These are phyloP conservation scores for Vanilla planifolia DNA, from an alignment of 106 monocot genomes.

Conservation along the genomic window DNA sequence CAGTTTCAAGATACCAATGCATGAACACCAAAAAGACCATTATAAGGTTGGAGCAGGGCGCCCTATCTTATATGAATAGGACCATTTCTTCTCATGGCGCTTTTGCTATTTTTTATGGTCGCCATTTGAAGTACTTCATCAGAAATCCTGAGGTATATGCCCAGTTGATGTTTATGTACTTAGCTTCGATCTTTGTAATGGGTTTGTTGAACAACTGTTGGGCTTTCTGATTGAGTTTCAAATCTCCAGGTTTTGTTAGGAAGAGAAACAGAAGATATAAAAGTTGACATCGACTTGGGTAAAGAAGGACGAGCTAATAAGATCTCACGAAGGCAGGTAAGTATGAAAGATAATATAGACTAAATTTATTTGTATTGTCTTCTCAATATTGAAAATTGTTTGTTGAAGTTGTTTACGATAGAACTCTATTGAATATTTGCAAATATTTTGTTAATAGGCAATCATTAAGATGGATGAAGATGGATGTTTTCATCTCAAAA, in stretches of 20 bases:
- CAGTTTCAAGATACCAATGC: conserved; percentile 65
- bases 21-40: conserved; percentile 58
- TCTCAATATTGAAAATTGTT: too few species aligned
- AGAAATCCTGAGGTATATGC: conserved; percentile 79
- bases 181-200: too few species aligned
- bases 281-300: conserved; percentile 90
- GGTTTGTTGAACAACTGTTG: too few species aligned
- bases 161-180: too few species aligned
- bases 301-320: conserved; percentile 86
- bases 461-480: conserved; percentile 79
- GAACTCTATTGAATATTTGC: too few species aligned
- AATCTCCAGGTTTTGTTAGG: conserved; percentile 72
- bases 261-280: conserved; percentile 65
- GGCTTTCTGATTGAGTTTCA: conserved; percentile 7
- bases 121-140: conserved; percentile 76
- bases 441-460: conserved; percentile 30
- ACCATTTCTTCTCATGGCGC: conserved; percentile 68
- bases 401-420: too few species aligned
- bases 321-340: conserved; percentile 86
- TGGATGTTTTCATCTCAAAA: conserved; percentile 59
- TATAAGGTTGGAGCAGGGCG: conserved; percentile 71
- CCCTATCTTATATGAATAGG: conserved; percentile 54
- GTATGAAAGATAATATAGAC: too few species aligned
- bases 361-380: too few species aligned
- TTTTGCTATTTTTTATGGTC: conserved; percentile 86